phyloP scores from a whole-genome alignment of 2,329 filamentous ascomycete genomes.

The Fusarium robinianum region DNA sequence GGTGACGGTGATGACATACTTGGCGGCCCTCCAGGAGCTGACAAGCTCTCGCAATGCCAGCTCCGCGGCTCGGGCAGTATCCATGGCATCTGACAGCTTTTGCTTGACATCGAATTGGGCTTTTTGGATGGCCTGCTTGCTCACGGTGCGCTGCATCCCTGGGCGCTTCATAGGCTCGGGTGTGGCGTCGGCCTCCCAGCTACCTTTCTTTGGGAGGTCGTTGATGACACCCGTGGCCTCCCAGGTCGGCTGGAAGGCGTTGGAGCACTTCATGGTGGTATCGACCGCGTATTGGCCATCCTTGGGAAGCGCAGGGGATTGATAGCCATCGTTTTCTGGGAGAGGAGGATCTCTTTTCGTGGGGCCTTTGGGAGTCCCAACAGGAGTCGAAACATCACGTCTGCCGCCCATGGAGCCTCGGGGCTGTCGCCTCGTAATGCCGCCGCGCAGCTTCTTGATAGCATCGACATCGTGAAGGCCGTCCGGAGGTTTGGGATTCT shows the following conservation, averaged over 20 bases:
- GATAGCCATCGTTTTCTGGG: constrained; percentile 46
- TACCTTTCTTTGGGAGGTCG: constrained; percentile 59
- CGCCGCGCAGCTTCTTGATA: constrained; percentile 80
- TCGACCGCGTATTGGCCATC: constrained; percentile 50
- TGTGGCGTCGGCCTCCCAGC: constrained; percentile 41
- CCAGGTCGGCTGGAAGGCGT: constrained; percentile 66
- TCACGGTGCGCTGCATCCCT: constrained; percentile 48
- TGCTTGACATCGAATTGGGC: constrained; percentile 66
- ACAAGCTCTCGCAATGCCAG: constrained; percentile 83
- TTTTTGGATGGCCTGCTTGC: constrained; percentile 60
- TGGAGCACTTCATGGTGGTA: constrained; percentile 57
- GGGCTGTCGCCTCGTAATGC: constrained; percentile 85
- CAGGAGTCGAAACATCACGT: constrained; percentile 63
- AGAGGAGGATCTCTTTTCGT: constrained; percentile 46
- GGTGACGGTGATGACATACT: constrained; percentile 57
- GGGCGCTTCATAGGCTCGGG: constrained; percentile 45
- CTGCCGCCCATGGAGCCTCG: constrained; percentile 65
- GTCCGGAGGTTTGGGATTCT: constrained; percentile 86
- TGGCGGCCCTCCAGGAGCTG: constrained; percentile 79
- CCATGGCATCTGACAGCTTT: constrained; percentile 69
- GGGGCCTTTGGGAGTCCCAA: constrained; percentile 52
- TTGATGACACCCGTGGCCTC: constrained; percentile 79
- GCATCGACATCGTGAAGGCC: constrained; percentile 89
- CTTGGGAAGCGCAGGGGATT: constrained; percentile 47
- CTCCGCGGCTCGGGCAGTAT: constrained; percentile 83